These are phyloP conservation scores for Cladobotryum mycophilum DNA, from an alignment of 2,329 filamentous ascomycete species.

Conservation along the genomic window DNA sequence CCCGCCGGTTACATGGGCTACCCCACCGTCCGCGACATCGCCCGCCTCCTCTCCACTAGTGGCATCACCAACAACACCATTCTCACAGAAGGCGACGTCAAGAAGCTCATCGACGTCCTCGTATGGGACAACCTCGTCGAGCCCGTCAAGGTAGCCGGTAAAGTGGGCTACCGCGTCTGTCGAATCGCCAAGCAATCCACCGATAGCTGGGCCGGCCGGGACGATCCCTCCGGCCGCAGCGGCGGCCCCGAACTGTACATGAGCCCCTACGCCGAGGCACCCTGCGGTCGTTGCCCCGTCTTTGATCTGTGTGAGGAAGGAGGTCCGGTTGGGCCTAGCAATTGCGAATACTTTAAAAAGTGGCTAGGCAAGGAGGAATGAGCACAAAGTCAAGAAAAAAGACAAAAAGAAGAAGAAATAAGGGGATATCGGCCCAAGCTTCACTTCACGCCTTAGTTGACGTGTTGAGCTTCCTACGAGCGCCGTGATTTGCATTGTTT, in stretches of 20 bases:
- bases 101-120: slow-evolving; percentile 81
- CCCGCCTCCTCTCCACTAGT: slow-evolving; percentile 61
- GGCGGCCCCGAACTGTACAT: slow-evolving; percentile 39
- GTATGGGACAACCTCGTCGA: slow-evolving; percentile 84
- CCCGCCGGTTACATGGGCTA: slow-evolving; percentile 69
- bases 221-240: slow-evolving; percentile 30
- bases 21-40: slow-evolving; percentile 73
- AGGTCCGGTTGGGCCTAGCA: slow-evolving; percentile 81
- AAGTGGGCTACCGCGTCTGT: slow-evolving; percentile 47
- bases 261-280: slow-evolving; percentile 80
- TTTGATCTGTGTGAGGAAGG: slow-evolving; percentile 89
- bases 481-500: slow-evolving; percentile 14
- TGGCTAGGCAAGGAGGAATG: slow-evolving; percentile 59
- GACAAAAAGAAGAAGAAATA: neutral
- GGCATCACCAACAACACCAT: slow-evolving; percentile 68
- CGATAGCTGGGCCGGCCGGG: slow-evolving; percentile 34
- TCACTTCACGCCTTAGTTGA: neutral
- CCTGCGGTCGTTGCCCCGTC: slow-evolving; percentile 87
- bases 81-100: slow-evolving; percentile 67
- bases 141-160: slow-evolving; percentile 44
- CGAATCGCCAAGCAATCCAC: slow-evolving; percentile 41
- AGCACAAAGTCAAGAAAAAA: neutral
- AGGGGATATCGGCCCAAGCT: neutral
- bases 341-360: slow-evolving; percentile 83
- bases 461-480: neutral